A percentile compares a stretch with the other conserved stretches of the same genome.
Evolutionary conservation across 176 grass and related monocot species (phyloP).

Genomic region (Dendrocalamus sinicus): DNA sequence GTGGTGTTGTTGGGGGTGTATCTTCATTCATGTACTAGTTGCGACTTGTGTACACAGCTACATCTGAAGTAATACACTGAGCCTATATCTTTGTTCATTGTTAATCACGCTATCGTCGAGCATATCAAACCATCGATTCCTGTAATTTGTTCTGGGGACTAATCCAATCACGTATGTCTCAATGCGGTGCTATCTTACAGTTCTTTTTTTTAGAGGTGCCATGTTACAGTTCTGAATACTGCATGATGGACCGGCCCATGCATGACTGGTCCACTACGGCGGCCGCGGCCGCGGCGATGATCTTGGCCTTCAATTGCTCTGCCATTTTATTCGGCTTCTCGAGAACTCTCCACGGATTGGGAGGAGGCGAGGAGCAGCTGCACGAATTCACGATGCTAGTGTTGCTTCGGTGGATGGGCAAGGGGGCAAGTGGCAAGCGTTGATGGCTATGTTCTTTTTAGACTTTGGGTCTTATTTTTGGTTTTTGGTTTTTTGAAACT

Average conservation of each 20-base stretch:
- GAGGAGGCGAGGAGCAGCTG: background rate
- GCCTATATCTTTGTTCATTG: background rate
- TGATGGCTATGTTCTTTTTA: background rate
- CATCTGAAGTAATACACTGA: conserved; percentile 23
- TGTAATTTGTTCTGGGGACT: background rate
- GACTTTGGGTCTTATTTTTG: fast-evolving
- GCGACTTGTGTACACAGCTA: conserved; percentile 26
- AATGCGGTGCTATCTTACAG: background rate
- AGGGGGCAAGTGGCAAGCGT: background rate
- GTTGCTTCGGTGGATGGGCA: background rate
- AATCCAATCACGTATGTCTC: background rate
- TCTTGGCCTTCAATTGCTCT: conserved; percentile 45
- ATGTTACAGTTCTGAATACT: too few species aligned
- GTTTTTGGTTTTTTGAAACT: too few species aligned
- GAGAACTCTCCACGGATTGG: background rate
- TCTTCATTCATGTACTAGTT: conserved; percentile 2
- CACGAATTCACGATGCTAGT: background rate
- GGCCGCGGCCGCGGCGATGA: conserved; percentile 28
- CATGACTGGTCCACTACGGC: background rate
- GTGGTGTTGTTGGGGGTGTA: background rate
- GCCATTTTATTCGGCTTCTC: conserved; percentile 33
- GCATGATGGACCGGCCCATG: too few species aligned
- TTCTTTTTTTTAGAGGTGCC: too few species aligned
- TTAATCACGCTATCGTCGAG: background rate
- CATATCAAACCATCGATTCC: background rate